Conservation (phyloP, 805 yeast species). For the Danielia reshetovae region DNA sequence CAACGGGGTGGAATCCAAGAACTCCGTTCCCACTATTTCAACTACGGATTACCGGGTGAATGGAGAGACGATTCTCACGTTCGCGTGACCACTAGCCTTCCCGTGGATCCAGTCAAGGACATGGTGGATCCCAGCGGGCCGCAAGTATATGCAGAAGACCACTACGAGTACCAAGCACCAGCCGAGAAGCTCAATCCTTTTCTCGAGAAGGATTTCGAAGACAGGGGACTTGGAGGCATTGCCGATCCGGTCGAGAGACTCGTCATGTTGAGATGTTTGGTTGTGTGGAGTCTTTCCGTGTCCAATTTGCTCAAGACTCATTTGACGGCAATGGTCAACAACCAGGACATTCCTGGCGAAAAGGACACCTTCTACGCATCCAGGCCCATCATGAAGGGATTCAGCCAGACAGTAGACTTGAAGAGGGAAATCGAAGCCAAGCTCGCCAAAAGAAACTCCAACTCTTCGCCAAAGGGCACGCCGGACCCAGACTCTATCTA, state of each 20-base stretch:
- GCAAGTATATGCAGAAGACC: conserved; percentile 13
- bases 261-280: conserved; percentile 32
- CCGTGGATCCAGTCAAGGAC: conserved; percentile 8
- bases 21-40: conserved; percentile 23
- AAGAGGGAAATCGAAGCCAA: conserved; percentile 30
- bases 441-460: conserved; percentile 22
- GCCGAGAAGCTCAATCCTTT: conserved; percentile 20
- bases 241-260: conserved; percentile 30
- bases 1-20: conserved; percentile 31
- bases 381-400: conserved; percentile 33
- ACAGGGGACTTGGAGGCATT: conserved; percentile 30
- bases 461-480: neutral
- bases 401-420: conserved; percentile 26
- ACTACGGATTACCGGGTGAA: conserved; percentile 35
- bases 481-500: conserved; percentile 9
- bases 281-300: conserved; percentile 33
- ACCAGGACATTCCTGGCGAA: conserved; percentile 37
- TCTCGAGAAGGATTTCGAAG: conserved; percentile 25
- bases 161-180: conserved; percentile 13
- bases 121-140: conserved; percentile 25
- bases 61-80: conserved; percentile 28
- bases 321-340: conserved; percentile 21
- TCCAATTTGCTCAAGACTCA: conserved; percentile 27
- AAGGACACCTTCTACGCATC: conserved; percentile 35
- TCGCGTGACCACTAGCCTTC: conserved; percentile 4